A percentile compares a stretch with the other conserved stretches of the same genome.
These are phyloP conservation scores for Goffeauzyma gilvescens DNA, from an alignment of 768 basidiomycete species.

Conservation along the genomic window DNA sequence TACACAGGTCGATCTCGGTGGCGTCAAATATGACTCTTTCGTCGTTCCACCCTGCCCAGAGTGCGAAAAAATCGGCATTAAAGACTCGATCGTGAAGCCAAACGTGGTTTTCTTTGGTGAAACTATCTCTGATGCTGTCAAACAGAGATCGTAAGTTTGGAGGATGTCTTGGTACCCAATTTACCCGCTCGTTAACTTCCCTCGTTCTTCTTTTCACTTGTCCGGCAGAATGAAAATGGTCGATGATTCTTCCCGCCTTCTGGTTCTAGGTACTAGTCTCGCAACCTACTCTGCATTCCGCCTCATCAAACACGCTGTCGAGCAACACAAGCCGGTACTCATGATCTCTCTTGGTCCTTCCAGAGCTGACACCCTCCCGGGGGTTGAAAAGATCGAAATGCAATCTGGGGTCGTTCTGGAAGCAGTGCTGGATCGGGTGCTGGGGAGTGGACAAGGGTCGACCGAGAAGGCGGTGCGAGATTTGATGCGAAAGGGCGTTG, in stretches of 20 bases:
- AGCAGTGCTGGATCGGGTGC: conserved; percentile 38
- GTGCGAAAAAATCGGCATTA: conserved; percentile 44
- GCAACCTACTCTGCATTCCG: conserved; percentile 85
- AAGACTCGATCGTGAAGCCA: conserved; percentile 49
- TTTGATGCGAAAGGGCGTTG: no score
- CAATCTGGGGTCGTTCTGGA: conserved; percentile 53
- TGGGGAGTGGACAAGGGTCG: no score
- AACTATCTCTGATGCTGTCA: conserved; percentile 49
- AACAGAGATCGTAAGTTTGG: conserved; percentile 48
- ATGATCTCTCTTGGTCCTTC: conserved; percentile 76
- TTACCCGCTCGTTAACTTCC: no score
- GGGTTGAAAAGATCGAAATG: conserved; percentile 62
- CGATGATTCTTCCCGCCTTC: conserved; percentile 45
- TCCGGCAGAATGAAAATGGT: conserved; percentile 27
- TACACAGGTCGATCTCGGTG: conserved; percentile 56
- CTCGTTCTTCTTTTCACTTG: no score
- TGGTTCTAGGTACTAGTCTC: conserved; percentile 73
- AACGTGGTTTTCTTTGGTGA: conserved; percentile 79
- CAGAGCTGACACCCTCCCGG: conserved; percentile 47
- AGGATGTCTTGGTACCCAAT: background rate
- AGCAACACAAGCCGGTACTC: conserved; percentile 55
- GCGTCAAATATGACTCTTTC: conserved; percentile 57
- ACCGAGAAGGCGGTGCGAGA: no score
- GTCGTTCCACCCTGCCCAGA: conserved; percentile 55
- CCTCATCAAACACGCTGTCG: conserved; percentile 58